Percentiles rank a stretch among this genome's conserved stretches.
Evolutionary conservation across 768 basidiomycete species (phyloP).

Genomic region (Boletus vinaceobasis): DNA sequence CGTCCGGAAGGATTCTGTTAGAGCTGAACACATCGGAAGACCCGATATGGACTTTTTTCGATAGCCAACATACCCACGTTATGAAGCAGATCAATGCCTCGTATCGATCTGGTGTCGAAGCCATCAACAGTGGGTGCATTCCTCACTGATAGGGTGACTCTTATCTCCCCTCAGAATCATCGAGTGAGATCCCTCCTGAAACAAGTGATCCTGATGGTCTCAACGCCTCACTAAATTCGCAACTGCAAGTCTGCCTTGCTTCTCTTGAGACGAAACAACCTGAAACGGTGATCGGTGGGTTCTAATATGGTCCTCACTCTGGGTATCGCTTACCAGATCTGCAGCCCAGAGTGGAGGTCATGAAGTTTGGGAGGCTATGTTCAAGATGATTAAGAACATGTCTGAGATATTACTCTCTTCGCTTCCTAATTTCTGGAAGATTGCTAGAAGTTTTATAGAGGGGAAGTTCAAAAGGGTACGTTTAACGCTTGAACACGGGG

Average conservation of each 20-base stretch:
- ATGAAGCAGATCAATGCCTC: constrained; percentile 69
- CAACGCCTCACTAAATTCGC: constrained; percentile 44
- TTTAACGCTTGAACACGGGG: neutral
- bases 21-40: constrained; percentile 87
- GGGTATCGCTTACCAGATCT: neutral
- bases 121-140: constrained; percentile 44
- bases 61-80: constrained; percentile 87
- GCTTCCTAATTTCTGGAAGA: constrained; percentile 92
- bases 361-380: constrained; percentile 77
- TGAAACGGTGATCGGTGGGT: constrained; percentile 58
- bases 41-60: constrained; percentile 94
- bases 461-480: constrained; percentile 88
- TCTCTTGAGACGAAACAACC: constrained; percentile 62
- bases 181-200: constrained; percentile 42
- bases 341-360: constrained; percentile 69
- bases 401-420: constrained; percentile 82
- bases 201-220: constrained; percentile 36
- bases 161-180: constrained; percentile 37
- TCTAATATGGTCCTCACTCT: neutral
- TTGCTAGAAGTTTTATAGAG: constrained; percentile 86
- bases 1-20: constrained; percentile 64
- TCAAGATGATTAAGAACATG: constrained; percentile 78
- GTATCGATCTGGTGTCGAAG: constrained; percentile 49
- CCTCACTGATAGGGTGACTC: neutral
- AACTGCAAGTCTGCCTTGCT: constrained; percentile 58